A percentile compares a stretch with the other conserved stretches of the same genome.
Conservation (phyloP, 768 basidiomycete species). For the Phaffia australis region DNA sequence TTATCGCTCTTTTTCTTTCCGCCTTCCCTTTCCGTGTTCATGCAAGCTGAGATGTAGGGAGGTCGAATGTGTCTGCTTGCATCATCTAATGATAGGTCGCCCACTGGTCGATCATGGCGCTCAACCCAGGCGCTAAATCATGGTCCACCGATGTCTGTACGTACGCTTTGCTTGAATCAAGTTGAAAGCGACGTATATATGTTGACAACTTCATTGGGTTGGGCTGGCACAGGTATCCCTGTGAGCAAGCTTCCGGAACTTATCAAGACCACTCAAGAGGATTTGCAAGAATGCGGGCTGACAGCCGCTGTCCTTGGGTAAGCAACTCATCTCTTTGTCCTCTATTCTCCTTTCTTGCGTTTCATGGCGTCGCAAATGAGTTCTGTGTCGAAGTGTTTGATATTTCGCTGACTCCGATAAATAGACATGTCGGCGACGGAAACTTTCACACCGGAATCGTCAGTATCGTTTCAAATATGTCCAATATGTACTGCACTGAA, state of each 20-base stretch:
- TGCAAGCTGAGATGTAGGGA: too few species aligned
- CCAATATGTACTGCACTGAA: neutral
- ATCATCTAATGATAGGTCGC: slow-evolving; percentile 3
- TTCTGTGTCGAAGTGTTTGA: too few species aligned
- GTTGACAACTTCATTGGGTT: neutral
- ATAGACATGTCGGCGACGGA: slow-evolving; percentile 24
- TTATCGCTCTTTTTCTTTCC: neutral
- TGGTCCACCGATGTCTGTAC: neutral
- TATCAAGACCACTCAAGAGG: slow-evolving; percentile 61
- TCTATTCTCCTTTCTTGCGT: too few species aligned
- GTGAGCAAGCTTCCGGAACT: slow-evolving; percentile 39
- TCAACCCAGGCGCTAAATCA: slow-evolving; percentile 11
- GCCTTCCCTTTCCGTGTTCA: too few species aligned
- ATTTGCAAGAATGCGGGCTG: slow-evolving; percentile 53
- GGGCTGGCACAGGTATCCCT: slow-evolving; percentile 37
- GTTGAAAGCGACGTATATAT: neutral
- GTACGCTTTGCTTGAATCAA: too few species aligned
- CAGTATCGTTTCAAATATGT: neutral
- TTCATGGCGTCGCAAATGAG: too few species aligned
- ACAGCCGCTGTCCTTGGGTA: slow-evolving; percentile 41
- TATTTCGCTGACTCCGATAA: neutral
- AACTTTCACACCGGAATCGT: slow-evolving; percentile 18
- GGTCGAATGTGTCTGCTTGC: neutral
- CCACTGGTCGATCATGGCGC: slow-evolving; percentile 22
- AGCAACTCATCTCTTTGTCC: neutral